Evolutionary conservation across 495 filamentous ascomycete genomes (phyloP).

Genomic region (Mytilinidion resinicola): DNA sequence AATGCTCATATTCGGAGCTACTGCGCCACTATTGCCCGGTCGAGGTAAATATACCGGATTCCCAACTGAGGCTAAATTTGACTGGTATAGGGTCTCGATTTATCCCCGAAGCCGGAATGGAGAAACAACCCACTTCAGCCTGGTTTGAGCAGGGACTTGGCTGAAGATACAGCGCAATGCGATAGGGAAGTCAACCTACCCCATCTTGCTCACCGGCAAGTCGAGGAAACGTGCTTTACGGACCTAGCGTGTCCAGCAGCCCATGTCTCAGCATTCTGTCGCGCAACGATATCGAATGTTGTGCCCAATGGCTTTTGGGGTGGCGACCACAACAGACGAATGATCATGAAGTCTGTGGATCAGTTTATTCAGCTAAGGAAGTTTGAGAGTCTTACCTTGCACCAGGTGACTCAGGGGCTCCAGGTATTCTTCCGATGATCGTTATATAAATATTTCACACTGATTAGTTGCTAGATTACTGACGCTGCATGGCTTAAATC

Average conservation of each 20-base stretch:
- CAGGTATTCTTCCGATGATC: conserved; percentile 49
- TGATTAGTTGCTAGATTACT: conserved; percentile 12
- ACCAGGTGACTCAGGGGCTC: conserved; percentile 67
- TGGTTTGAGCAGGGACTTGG: conserved; percentile 2
- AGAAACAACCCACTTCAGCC: conserved; percentile 22
- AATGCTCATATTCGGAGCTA: conserved; percentile 71
- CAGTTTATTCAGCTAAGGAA: conserved; percentile 68
- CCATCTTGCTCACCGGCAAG: conserved; percentile 3
- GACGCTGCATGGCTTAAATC: conserved; percentile 66
- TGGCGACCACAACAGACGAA: conserved; percentile 51
- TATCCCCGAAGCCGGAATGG: conserved; percentile 23
- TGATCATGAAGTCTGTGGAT: conserved; percentile 62
- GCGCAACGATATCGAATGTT: conserved; percentile 64
- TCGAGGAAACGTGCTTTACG: conserved; percentile 42
- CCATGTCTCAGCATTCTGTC: conserved; percentile 81
- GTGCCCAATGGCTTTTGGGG: conserved; percentile 78
- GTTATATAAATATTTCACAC: conserved; percentile 1
- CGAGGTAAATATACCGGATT: conserved; percentile 32
- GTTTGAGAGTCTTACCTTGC: conserved; percentile 74
- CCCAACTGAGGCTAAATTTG: conserved; percentile 5
- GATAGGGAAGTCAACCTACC: conserved; percentile 12
- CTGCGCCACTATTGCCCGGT: conserved; percentile 75
- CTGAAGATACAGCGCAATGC: conserved; percentile 4
- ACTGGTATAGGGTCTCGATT: conserved; percentile 18
- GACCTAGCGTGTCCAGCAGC: conserved; percentile 65